These are phyloP conservation scores for Pisolithus microcarpus DNA, from an alignment of 768 basidiomycete species.

Conservation along the genomic window DNA sequence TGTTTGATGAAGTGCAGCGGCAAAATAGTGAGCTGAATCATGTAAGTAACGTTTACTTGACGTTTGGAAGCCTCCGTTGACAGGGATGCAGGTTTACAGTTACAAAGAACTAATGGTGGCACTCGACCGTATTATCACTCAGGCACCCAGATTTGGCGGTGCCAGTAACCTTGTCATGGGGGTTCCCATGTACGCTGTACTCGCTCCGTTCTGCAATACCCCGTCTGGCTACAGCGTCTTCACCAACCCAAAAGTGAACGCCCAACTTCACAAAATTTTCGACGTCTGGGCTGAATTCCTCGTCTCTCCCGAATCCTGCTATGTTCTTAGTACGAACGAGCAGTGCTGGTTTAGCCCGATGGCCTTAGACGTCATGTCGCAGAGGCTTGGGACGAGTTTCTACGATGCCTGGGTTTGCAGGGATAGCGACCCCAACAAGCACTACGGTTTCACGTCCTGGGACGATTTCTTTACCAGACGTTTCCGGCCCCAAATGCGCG, in stretches of 20 bases:
- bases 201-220: constrained; percentile 1
- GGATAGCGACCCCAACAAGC: constrained; percentile 23
- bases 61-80: neutral
- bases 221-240: neutral
- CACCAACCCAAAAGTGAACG: constrained; percentile 39
- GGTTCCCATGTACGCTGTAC: neutral
- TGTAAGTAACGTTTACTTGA: neutral
- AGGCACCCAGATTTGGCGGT: neutral
- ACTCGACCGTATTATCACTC: neutral
- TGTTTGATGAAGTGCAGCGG: constrained; percentile 21
- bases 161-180: constrained; percentile 1
- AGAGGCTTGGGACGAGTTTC: constrained; percentile 20
- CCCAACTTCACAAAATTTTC: constrained; percentile 41
- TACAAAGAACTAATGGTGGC: constrained; percentile 1
- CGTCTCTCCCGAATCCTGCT: constrained; percentile 33
- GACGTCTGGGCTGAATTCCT: constrained; percentile 46
- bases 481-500: constrained; percentile 32
- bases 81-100: neutral
- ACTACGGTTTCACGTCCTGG: constrained; percentile 35
- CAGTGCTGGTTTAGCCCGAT: constrained; percentile 43
- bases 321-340: constrained; percentile 31
- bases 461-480: constrained; percentile 48
- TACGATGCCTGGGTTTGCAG: constrained; percentile 33
- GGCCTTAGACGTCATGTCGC: constrained; percentile 19
- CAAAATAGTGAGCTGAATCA: neutral